Base-by-base conservation (phyloP, 768 basidiomycete genomes). In the Xerocomus potaroensis region DNA sequence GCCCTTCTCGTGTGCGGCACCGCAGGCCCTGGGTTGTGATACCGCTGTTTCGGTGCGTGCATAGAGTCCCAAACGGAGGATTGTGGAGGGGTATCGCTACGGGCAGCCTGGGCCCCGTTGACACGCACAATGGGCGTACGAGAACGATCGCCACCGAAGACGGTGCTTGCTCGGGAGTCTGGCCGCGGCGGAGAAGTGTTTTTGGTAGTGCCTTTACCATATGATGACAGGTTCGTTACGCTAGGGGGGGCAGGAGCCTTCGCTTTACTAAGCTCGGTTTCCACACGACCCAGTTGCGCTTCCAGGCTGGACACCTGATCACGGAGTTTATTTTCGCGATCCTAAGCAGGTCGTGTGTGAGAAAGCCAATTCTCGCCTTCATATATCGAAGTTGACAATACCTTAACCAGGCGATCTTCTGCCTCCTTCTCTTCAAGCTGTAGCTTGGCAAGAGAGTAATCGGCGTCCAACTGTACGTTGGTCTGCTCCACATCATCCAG, bases 361-460 rank as follows among this genome's bases (percentile, higher is more conserved):
- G 48, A 41, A 29, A 50, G 6, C 21, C 12, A 27, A 15, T 47
- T 24, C 30, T 41, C 41, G 16, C 23, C 27, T 9, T 42, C 35
- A 37, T 12, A 43, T 8, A 41, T 16, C 1, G 30, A 19, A 4
- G 33, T 37, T 30, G 0, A 43, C 49, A 66, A 46, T 63, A 90
- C 90, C 79, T 83, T 77, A 44, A 71, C 62, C 50, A 86, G 61
- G 23, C 86, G 81, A 56, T 80, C 78, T 49, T 85, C 78, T 15
- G 81, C 83, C 54, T 87, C 86, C 46, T 75, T 74, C 56, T 90
- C 88, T 55, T 90, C 87, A 5, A 91, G 74, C 52, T 89, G 86
- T 48, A 84, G 65, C 63, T 76, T 85, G 30, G 73, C 70, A 48
- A 87, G 65, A 8, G 83, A 78, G 54, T 80, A 75, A 55, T 92